phyloP scores from a whole-genome alignment of 2,329 filamentous ascomycete genomes.

The Fusarium pilosicola region DNA sequence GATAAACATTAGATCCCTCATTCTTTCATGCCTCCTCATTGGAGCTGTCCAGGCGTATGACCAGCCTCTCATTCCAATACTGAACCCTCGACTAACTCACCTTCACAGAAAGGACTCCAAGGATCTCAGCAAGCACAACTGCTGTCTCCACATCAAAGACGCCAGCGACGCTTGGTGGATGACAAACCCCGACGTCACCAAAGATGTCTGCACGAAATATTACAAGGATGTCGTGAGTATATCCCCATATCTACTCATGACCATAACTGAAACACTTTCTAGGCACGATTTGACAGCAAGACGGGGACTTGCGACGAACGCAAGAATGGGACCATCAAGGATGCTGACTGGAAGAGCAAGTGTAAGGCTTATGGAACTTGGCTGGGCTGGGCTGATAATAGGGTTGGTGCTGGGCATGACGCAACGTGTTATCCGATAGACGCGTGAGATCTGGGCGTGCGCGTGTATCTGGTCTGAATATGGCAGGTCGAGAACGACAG shows the following conservation, averaged over 20 bases:
- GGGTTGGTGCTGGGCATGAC: background rate
- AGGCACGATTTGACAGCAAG: background rate
- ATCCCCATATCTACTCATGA: fast-evolving
- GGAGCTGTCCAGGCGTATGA: background rate
- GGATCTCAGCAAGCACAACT: background rate
- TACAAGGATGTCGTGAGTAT: background rate
- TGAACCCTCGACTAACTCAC: fast-evolving
- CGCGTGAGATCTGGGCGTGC: fast-evolving
- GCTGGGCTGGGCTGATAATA: background rate
- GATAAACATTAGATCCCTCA: background rate
- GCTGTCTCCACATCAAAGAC: background rate
- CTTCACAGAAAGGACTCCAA: fast-evolving
- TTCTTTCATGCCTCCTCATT: fast-evolving
- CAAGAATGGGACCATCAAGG: background rate
- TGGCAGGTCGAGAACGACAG: fast-evolving
- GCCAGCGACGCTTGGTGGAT: background rate
- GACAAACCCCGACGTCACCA: background rate
- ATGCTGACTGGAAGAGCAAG: background rate
- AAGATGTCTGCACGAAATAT: background rate
- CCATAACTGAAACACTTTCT: background rate
- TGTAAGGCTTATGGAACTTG: background rate
- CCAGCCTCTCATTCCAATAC: fast-evolving
- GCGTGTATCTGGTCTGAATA: fast-evolving
- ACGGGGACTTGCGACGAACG: fast-evolving
- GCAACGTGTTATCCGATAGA: background rate